Evolutionary conservation across 2,329 filamentous ascomycete genomes (phyloP).

Genomic region (Paradendryphiella salina): DNA sequence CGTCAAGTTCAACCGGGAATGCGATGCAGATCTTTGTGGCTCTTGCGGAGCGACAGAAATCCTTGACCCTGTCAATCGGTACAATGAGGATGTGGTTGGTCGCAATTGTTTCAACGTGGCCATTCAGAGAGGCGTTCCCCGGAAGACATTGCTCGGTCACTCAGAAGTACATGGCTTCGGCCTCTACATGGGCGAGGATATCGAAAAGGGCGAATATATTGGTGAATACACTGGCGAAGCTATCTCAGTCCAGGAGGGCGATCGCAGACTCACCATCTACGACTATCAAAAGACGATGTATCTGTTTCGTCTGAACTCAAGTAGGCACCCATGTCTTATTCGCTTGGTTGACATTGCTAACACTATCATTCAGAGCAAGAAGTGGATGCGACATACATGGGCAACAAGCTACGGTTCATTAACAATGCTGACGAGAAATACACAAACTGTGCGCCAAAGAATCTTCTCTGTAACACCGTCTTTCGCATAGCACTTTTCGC

Average conservation of each 20-base stretch:
- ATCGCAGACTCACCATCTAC: slow-evolving; percentile 69
- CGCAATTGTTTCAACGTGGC: slow-evolving; percentile 71
- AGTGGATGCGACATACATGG: slow-evolving; percentile 74
- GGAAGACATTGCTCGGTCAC: slow-evolving; percentile 68
- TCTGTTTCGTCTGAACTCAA: slow-evolving; percentile 57
- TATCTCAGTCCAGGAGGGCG: slow-evolving; percentile 69
- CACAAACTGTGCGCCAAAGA: slow-evolving; percentile 66
- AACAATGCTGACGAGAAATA: slow-evolving; percentile 68
- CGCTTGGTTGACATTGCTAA: slow-evolving; percentile 5
- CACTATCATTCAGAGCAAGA: slow-evolving; percentile 47
- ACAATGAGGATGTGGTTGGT: slow-evolving; percentile 60
- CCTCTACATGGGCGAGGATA: slow-evolving; percentile 70
- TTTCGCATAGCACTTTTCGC: slow-evolving; percentile 75
- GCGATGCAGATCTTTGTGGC: slow-evolving; percentile 74
- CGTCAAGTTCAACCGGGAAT: slow-evolving; percentile 72
- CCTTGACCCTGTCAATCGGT: slow-evolving; percentile 68
- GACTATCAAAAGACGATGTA: slow-evolving; percentile 66
- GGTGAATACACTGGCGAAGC: slow-evolving; percentile 82
- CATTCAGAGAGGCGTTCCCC: slow-evolving; percentile 69
- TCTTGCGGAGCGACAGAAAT: slow-evolving; percentile 70
- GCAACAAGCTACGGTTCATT: slow-evolving; percentile 81
- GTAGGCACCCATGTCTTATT: slow-evolving; percentile 28
- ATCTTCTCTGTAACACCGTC: slow-evolving; percentile 73
- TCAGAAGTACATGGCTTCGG: slow-evolving; percentile 77
- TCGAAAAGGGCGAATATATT: slow-evolving; percentile 70